Evolutionary conservation across 2,329 filamentous ascomycete genomes (phyloP), one percentile per base, ranked within the genome.

Genomic region (Conoideocrella luteorostrata): DNA sequence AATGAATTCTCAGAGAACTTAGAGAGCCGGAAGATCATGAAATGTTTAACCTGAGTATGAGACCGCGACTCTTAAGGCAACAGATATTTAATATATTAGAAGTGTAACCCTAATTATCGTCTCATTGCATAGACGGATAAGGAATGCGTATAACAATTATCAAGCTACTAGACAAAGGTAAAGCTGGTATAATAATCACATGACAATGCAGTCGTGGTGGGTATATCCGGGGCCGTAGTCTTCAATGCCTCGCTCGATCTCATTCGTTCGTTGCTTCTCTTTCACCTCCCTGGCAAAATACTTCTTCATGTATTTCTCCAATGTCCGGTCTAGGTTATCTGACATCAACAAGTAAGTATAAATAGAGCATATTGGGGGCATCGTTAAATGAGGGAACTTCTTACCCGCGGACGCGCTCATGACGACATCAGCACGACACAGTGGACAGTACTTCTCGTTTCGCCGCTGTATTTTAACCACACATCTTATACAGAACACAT

Each of bases 401-500:
- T 68, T 69, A 78, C 78, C 74, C 44, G 78, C 71, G 48, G 85
- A 82, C 1, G 88, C 87, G 46, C 74, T 67, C 67, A 87, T 74
- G 10, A 94, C 78, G 0, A 82, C 84, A 46, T 82, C 75, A 15
- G 78, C 75, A 46, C 89, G 75, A 59, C 88, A 95, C 43, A 93
- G 69, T 0, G 88, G 88, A 57, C 88, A 95, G 41, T 78, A 70
- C 29, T 75, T 74, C 57, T 85, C 80, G 47, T 74, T 72, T 30
- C 79, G 77, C 36, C 80, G 78, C 60, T 93, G 88, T 66, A 95
- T 79, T 53, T 86, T 80, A 49, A 94, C 81, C 39, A 91, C 73
- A 58, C 88, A 95, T 3, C 86, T 75, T 45, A 93, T 91, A 66
- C 88, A 95, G 57, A 91, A 90, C 12, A 90, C 68, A 52, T 93